A percentile compares a stretch with the other conserved stretches of the same genome.
Conservation (phyloP, 257 asterid genomes). For the Nyctanthes arbortristis region DNA sequence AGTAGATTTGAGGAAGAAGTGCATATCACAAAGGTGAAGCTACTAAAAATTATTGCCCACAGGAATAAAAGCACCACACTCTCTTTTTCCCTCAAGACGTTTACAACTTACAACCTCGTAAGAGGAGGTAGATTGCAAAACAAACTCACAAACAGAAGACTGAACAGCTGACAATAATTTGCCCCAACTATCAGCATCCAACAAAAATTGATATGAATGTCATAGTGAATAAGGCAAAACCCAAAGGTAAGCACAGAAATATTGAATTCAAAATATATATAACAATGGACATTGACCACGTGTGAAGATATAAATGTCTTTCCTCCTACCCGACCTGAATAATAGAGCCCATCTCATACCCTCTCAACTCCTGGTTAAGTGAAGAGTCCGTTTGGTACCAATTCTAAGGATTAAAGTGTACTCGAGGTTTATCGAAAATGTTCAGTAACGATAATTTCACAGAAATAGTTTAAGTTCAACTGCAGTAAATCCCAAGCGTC, state of each 20-base stretch:
- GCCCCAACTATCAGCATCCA: neutral
- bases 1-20: no score
- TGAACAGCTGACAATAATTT: neutral
- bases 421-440: neutral
- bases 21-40: neutral
- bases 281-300: neutral
- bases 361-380: neutral
- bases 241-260: neutral
- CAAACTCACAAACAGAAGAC: neutral
- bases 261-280: neutral
- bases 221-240: neutral
- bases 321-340: neutral
- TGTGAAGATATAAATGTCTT: conserved; percentile 2
- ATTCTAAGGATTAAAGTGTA: neutral
- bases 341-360: neutral
- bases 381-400: neutral
- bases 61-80: neutral
- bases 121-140: neutral
- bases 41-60: neutral
- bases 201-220: neutral
- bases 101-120: neutral
- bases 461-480: neutral
- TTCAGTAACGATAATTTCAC: neutral
- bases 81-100: neutral
- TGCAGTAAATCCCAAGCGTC: neutral